Evolutionary conservation across 768 basidiomycete species (phyloP).

Genomic region (Paxillus ammoniavirescens): DNA sequence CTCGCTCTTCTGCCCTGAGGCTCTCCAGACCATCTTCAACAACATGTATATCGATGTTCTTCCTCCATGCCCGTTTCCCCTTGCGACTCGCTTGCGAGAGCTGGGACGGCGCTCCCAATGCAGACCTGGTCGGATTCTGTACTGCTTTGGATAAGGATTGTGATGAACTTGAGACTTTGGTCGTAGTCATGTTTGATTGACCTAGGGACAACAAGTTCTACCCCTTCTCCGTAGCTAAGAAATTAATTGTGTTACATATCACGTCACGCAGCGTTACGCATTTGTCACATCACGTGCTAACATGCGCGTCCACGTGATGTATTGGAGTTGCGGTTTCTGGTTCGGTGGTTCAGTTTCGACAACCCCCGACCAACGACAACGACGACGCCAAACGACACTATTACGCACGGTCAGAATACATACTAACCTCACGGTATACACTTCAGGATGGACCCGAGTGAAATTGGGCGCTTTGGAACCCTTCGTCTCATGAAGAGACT

Average conservation of each 20-base stretch:
- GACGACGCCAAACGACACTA: neutral
- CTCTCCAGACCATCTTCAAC: conserved; percentile 77
- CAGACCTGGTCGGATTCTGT: conserved; percentile 12
- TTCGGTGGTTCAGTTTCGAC: neutral
- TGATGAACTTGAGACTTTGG: neutral
- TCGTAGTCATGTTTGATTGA: conserved; percentile 8
- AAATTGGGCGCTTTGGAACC: conserved; percentile 66
- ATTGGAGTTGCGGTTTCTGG: neutral
- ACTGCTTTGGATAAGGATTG: neutral
- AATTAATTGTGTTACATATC: too few species aligned
- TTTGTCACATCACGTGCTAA: too few species aligned
- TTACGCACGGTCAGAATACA: neutral
- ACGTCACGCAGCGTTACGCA: too few species aligned
- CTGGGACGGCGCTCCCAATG: conserved; percentile 28
- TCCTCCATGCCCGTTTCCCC: conserved; percentile 92
- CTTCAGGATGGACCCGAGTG: conserved; percentile 40
- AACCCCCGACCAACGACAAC: neutral
- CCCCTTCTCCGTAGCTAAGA: too few species aligned
- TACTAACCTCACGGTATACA: neutral
- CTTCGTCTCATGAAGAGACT: conserved; percentile 59
- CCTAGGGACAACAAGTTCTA: neutral
- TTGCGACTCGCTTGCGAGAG: conserved; percentile 71
- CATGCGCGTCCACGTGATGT: neutral
- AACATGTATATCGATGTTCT: conserved; percentile 83
- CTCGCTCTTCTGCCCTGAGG: conserved; percentile 77